These are phyloP conservation scores for Hymenochaete sp. DNA, from an alignment of 1,284 basidiomycete genomes.

Conservation along the genomic window DNA sequence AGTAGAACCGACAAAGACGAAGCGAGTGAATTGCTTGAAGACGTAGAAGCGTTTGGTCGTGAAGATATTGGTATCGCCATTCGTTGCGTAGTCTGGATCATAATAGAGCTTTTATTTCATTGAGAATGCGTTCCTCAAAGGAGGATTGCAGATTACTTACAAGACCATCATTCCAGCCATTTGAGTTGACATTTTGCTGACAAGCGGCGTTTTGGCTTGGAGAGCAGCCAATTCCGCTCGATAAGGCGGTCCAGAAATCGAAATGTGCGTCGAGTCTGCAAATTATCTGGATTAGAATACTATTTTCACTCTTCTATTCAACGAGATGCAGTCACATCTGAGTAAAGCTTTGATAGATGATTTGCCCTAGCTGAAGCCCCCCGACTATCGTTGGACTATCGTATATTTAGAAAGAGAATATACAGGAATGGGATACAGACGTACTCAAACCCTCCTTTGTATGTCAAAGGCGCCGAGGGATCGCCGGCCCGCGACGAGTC, in stretches of 20 bases:
- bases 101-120: conserved; percentile 19
- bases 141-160: conserved; percentile 1
- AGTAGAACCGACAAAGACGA: conserved; percentile 18
- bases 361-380: conserved; percentile 23
- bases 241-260: conserved; percentile 26
- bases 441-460: conserved; percentile 19
- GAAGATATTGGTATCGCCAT: conserved; percentile 18
- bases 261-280: conserved; percentile 22
- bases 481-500: conserved; percentile 1
- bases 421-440: conserved; percentile 17
- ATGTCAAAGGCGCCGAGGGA: conserved; percentile 15
- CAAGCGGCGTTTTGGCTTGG: conserved; percentile 20
- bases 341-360: conserved; percentile 23
- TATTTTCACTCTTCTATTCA: neutral
- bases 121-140: conserved; percentile 3
- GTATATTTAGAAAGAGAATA: neutral
- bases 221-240: conserved; percentile 22
- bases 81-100: conserved; percentile 20
- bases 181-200: conserved; percentile 16
- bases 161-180: conserved; percentile 22
- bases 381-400: conserved; percentile 23
- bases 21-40: conserved; percentile 21
- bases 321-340: conserved; percentile 16
- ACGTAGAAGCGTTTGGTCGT: conserved; percentile 21
- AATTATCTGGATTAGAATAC: conserved; percentile 1